Evolutionary conservation across 805 yeast genomes (phyloP).

Genomic region (Kazachstania taianensis): DNA sequence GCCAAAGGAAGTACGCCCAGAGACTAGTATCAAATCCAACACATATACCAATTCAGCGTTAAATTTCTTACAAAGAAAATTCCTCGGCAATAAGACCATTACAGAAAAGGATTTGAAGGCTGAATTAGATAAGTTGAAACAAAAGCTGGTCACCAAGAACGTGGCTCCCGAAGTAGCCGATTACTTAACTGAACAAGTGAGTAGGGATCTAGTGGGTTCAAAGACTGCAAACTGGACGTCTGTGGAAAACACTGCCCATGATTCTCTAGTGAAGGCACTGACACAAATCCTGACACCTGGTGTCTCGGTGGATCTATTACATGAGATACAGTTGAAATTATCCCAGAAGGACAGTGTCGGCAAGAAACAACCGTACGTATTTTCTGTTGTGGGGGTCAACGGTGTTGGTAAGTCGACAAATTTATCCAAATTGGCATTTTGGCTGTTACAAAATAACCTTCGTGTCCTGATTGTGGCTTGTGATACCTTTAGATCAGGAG

Average conservation of each 20-base stretch:
- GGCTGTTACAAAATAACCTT: constrained; percentile 86
- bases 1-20: constrained; percentile 25
- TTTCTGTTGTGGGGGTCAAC: constrained; percentile 93
- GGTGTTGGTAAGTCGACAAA: constrained; percentile 98
- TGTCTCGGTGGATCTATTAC: constrained; percentile 75
- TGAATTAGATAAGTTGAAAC: constrained; percentile 54
- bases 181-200: constrained; percentile 58
- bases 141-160: constrained; percentile 74
- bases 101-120: constrained; percentile 54
- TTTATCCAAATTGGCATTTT: constrained; percentile 84
- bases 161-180: constrained; percentile 86
- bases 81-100: constrained; percentile 62
- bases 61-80: constrained; percentile 44
- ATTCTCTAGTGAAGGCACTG: constrained; percentile 47
- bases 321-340: constrained; percentile 53
- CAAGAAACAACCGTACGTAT: constrained; percentile 66
- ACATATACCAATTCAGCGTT: constrained; percentile 33
- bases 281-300: constrained; percentile 82
- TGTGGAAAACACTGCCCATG: constrained; percentile 60
- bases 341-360: constrained; percentile 15
- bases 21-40: constrained; percentile 28
- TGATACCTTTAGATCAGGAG: constrained; percentile 96
- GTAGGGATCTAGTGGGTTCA: constrained; percentile 58
- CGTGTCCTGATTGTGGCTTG: constrained; percentile 89
- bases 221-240: constrained; percentile 68